Percentiles rank a stretch among this genome's conserved stretches.
Conservation (phyloP, 2,329 filamentous ascomycete species). For the Colletotrichum orchidophilum region DNA sequence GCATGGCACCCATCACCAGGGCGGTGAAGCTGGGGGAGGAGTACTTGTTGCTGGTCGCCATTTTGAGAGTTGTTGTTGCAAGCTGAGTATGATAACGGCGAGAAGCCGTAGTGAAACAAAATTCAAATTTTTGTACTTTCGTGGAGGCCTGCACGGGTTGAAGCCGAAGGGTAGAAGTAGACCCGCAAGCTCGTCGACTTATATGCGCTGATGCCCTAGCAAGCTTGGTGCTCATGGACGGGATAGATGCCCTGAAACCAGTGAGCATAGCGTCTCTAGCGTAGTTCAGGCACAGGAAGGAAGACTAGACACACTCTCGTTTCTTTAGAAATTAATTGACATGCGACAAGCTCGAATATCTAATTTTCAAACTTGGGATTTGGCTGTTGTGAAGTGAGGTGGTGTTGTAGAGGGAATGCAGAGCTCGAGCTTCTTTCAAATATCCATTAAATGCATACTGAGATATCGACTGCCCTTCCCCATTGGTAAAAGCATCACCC, state of each 20-base stretch:
- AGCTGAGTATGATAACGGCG: neutral
- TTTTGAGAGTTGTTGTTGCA: neutral
- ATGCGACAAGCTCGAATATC: neutral
- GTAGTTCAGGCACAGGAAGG: neutral
- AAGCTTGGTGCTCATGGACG: slow-evolving; percentile 16
- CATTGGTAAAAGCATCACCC: neutral
- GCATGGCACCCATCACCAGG: slow-evolving; percentile 81
- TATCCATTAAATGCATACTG: slow-evolving; percentile 18
- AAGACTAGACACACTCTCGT: neutral
- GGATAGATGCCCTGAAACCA: neutral
- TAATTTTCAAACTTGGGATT: neutral
- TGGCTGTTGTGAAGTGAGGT: neutral
- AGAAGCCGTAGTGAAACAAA: neutral
- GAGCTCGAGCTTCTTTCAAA: neutral
- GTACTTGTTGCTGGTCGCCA: slow-evolving; percentile 26
- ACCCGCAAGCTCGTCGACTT: slow-evolving; percentile 26
- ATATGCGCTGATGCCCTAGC: slow-evolving; percentile 27
- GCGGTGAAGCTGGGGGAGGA: slow-evolving; percentile 53
- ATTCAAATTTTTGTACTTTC: too few species aligned
- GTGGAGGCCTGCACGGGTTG: neutral
- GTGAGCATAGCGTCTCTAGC: slow-evolving; percentile 13
- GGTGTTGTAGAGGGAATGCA: neutral
- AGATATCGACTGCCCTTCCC: neutral
- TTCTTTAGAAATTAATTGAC: neutral
- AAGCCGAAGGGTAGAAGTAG: slow-evolving; percentile 1